Evolutionary conservation across 2,329 filamentous ascomycete genomes (phyloP).

Genomic region (Plenodomus tracheiphilus): DNA sequence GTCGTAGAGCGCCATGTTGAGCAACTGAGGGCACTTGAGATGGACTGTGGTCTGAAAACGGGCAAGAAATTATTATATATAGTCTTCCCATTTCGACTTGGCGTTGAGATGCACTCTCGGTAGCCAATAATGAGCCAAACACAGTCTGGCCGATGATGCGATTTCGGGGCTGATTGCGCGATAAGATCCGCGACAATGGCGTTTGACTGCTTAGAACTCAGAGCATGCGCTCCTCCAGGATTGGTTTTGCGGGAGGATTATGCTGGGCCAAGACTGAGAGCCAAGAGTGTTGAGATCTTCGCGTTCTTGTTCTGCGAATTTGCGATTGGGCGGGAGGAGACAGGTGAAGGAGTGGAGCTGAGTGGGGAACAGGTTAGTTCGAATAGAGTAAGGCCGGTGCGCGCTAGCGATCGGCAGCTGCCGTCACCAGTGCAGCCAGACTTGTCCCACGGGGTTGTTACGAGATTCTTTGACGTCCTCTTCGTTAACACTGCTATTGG

Average conservation of each 20-base stretch:
- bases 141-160: conserved; percentile 9
- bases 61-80: conserved; percentile 11
- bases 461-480: too few relatives aligned
- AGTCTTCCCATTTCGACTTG: conserved; percentile 13
- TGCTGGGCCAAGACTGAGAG: not conserved
- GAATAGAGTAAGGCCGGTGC: not conserved
- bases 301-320: not conserved
- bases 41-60: not conserved
- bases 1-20: conserved; percentile 24
- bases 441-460: not conserved
- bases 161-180: conserved; percentile 13
- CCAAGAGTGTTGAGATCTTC: not conserved
- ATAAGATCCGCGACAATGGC: conserved; percentile 8
- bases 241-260: not conserved
- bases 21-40: not conserved
- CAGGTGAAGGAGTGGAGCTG: not conserved
- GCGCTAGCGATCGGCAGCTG: not conserved
- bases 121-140: not conserved
- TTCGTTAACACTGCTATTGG: too few relatives aligned
- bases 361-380: not conserved
- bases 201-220: not conserved
- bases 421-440: not conserved
- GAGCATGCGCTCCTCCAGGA: not conserved
- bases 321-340: not conserved
- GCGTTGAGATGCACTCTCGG: conserved; percentile 5